Evolutionary conservation across 1,284 basidiomycete species (phyloP).

Genomic region (Amylostereum areolatum): DNA sequence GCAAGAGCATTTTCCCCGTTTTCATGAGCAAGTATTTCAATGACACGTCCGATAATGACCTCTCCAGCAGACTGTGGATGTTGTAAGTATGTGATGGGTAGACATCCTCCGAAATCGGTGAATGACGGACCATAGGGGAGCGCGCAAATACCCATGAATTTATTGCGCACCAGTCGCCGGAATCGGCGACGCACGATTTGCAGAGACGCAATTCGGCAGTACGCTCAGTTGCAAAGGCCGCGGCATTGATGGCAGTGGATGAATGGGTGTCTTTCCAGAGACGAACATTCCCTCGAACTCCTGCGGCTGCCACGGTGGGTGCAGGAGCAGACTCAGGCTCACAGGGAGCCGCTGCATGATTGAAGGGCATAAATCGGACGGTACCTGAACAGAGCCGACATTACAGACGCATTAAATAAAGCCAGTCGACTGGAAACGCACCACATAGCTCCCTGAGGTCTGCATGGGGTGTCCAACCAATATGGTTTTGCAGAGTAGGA

Average conservation of each 20-base stretch:
- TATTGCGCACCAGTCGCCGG: constrained; percentile 2
- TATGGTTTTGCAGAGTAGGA: constrained; percentile 4
- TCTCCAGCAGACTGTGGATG: too few species aligned
- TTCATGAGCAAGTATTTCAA: constrained; percentile 1
- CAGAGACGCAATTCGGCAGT: neutral
- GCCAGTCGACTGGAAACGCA: too few species aligned
- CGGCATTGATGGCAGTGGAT: neutral
- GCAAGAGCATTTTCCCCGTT: neutral
- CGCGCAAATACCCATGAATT: constrained; percentile 7
- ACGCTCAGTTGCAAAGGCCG: neutral
- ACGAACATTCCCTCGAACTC: too few species aligned
- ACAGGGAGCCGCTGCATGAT: too few species aligned
- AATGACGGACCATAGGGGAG: constrained; percentile 5
- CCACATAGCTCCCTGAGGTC: too few species aligned
- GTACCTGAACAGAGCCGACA: too few species aligned
- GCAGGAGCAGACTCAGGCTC: too few species aligned
- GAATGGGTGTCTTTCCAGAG: neutral
- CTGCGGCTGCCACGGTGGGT: too few species aligned
- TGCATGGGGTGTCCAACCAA: constrained; percentile 6
- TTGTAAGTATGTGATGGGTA: too few species aligned
- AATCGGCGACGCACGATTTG: constrained; percentile 1
- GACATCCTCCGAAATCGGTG: too few species aligned
- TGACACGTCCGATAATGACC: constrained; percentile 4
- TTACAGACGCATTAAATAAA: too few species aligned
- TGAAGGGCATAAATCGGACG: too few species aligned